phyloP scores from a whole-genome alignment of 2,329 filamentous ascomycete species.

The Pseudocercospora cruenta region DNA sequence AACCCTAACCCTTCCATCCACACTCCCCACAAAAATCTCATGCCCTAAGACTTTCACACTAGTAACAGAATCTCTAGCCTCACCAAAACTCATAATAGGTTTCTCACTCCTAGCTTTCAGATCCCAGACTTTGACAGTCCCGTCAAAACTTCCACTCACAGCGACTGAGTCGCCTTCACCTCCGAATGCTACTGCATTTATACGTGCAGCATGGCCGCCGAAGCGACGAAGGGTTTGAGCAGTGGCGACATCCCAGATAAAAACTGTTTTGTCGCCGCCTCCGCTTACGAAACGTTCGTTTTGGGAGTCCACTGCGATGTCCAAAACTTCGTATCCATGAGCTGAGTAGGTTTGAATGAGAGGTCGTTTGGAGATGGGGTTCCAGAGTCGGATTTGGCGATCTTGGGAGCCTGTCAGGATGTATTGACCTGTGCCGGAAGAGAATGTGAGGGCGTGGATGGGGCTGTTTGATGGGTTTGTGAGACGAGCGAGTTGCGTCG shows the following conservation, averaged over 20 bases:
- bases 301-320: constrained; percentile 70
- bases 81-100: constrained; percentile 72
- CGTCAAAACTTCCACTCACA: constrained; percentile 74
- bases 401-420: constrained; percentile 85
- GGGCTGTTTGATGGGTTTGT: constrained; percentile 40
- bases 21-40: constrained; percentile 72
- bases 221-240: constrained; percentile 78
- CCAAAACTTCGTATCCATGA: constrained; percentile 90
- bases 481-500: constrained; percentile 28
- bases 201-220: constrained; percentile 64
- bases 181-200: constrained; percentile 80
- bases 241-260: constrained; percentile 90
- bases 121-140: constrained; percentile 78
- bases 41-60: constrained; percentile 47
- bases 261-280: constrained; percentile 87
- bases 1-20: constrained; percentile 78
- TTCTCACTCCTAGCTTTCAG: constrained; percentile 57
- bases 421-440: constrained; percentile 53
- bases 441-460: constrained; percentile 57
- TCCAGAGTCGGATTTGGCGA: constrained; percentile 83
- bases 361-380: constrained; percentile 55
- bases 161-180: constrained; percentile 72
- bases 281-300: constrained; percentile 86
- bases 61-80: constrained; percentile 71
- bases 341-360: constrained; percentile 87